Percentiles rank a stretch among this genome's conserved stretches.
phyloP scores from a whole-genome alignment of 2,329 filamentous ascomycete genomes.

The Ceratocystis lukuohia region DNA sequence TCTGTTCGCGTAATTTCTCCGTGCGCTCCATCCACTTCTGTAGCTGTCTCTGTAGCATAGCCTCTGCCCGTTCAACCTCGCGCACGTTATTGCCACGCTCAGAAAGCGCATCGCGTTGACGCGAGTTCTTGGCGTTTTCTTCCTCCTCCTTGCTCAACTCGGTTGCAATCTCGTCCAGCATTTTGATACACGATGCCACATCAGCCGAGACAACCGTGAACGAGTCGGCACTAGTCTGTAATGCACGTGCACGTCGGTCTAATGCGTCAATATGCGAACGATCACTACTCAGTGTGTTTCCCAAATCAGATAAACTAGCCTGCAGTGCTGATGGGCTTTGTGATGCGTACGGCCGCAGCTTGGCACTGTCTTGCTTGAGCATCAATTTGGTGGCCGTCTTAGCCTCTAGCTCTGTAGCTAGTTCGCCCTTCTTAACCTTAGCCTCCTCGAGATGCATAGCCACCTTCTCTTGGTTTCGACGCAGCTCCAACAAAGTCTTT shows the following conservation, averaged over 20 bases:
- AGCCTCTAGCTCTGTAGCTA: constrained; percentile 59
- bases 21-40: constrained; percentile 77
- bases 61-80: constrained; percentile 81
- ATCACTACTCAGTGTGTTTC: constrained; percentile 61
- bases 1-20: constrained; percentile 67
- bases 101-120: constrained; percentile 73
- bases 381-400: constrained; percentile 56
- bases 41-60: constrained; percentile 69
- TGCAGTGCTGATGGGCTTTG: constrained; percentile 79
- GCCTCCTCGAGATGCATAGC: constrained; percentile 70
- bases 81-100: constrained; percentile 80
- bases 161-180: constrained; percentile 74
- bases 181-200: constrained; percentile 73
- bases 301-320: constrained; percentile 66
- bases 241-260: constrained; percentile 71
- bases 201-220: constrained; percentile 75
- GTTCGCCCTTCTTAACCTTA: constrained; percentile 63
- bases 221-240: constrained; percentile 85
- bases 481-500: constrained; percentile 63
- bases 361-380: constrained; percentile 71
- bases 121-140: constrained; percentile 63
- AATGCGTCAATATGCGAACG: constrained; percentile 76
- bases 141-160: constrained; percentile 88
- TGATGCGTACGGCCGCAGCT: constrained; percentile 80
- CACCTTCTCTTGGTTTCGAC: constrained; percentile 69